Percentiles rank a stretch among this genome's conserved stretches.
Evolutionary conservation across 2,329 filamentous ascomycete species (phyloP).

Genomic region (Apiospora saccharicola): DNA sequence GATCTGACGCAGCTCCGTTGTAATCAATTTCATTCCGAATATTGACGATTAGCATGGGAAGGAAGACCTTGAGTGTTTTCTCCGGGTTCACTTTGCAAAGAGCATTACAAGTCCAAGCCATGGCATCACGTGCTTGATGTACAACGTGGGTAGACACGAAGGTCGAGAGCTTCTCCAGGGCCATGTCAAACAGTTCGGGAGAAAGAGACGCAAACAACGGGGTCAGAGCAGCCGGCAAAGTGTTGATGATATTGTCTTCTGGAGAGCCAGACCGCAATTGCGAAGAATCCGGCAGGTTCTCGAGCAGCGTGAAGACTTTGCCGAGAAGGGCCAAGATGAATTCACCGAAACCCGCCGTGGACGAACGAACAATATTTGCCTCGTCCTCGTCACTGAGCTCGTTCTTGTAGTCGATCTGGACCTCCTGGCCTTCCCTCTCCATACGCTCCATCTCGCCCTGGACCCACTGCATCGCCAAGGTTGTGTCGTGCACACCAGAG

Average conservation of each 20-base stretch:
- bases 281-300: constrained; percentile 92
- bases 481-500: constrained; percentile 74
- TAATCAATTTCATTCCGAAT: constrained; percentile 97
- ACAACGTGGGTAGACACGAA: constrained; percentile 96
- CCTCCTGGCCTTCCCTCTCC: constrained; percentile 84
- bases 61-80: constrained; percentile 88
- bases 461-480: constrained; percentile 90
- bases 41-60: constrained; percentile 88
- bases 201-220: constrained; percentile 91
- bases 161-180: constrained; percentile 87
- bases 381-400: constrained; percentile 88
- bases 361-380: constrained; percentile 86
- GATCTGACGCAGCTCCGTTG: constrained; percentile 93
- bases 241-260: constrained; percentile 97
- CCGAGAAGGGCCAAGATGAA: constrained; percentile 91
- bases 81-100: constrained; percentile 95
- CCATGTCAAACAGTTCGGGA: constrained; percentile 90
- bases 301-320: constrained; percentile 92
- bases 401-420: constrained; percentile 84
- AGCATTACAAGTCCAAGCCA: constrained; percentile 98
- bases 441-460: constrained; percentile 93
- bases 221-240: constrained; percentile 87
- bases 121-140: constrained; percentile 94
- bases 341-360: constrained; percentile 91
- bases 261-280: constrained; percentile 89